Evolutionary conservation across 2,329 filamentous ascomycete genomes (phyloP).

Genomic region (Apiospora sp.): DNA sequence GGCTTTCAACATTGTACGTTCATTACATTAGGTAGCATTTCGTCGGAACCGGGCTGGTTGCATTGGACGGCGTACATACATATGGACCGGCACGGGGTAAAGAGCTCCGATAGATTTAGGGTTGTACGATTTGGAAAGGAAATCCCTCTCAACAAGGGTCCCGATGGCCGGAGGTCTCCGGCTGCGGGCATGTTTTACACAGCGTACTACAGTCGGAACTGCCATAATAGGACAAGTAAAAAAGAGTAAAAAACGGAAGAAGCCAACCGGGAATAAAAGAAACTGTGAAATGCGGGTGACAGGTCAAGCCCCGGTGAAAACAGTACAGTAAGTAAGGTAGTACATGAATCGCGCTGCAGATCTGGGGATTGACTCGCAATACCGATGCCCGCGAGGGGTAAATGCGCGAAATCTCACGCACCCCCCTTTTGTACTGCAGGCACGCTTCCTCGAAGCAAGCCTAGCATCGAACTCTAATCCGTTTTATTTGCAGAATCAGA

Average conservation of each 20-base stretch:
- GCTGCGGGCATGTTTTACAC: neutral
- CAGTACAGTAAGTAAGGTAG: too few species aligned
- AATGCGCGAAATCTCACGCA: conserved; percentile 8
- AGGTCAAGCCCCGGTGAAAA: neutral
- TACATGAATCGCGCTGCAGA: neutral
- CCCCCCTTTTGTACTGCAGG: neutral
- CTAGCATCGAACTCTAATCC: neutral
- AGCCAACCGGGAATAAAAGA: neutral
- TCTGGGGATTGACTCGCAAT: conserved; percentile 14
- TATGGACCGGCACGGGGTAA: conserved; percentile 6
- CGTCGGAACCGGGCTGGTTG: conserved; percentile 14
- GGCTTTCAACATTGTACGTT: conserved; percentile 6
- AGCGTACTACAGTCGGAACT: neutral
- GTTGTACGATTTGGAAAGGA: conserved; percentile 3
- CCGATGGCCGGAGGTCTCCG: neutral
- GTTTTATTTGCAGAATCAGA: neutral
- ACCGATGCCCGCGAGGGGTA: neutral
- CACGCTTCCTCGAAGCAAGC: too few species aligned
- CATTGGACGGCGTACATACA: conserved; percentile 3
- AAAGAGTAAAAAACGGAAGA: neutral
- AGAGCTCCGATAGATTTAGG: conserved; percentile 8
- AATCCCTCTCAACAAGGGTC: conserved; percentile 17
- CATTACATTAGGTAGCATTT: conserved; percentile 4
- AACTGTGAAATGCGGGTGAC: conserved; percentile 1
- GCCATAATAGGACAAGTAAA: conserved; percentile 8